Evolutionary conservation across 371 early-diverging fungal species (phyloP), one percentile per base, ranked within the genome.

Genomic region (Mortierella sp.): DNA sequence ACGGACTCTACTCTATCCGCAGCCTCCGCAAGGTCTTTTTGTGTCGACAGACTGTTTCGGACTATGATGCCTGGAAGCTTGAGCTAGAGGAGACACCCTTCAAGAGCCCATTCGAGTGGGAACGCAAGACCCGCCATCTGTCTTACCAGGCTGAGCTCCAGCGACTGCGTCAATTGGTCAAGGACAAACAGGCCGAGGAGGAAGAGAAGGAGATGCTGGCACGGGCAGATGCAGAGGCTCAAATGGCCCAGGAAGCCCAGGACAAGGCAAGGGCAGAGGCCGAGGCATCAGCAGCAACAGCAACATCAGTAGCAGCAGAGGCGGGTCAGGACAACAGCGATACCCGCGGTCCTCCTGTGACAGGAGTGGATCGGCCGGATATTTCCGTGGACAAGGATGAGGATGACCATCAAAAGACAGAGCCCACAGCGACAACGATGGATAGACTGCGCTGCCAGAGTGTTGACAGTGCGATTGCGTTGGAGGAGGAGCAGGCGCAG

Each of bases 71-170:
- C 2, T 76, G 80, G 80, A 64, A 76, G 43, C 39, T 72, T 8
- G 73, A 67, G 8, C 66, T 80, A 34, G 77, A 71, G 14, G 63
- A 37, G 9, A 55, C 47, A 2, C 37, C 40, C 16, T 37, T 64
- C 48, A 80, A 73, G 70, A 45, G 61, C 37, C 47, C 66, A 14
- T 58, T 63, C 6, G 80, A 80, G 64, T 80, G 80, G 77, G 80
- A 80, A 10, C 41, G 29, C 26, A 58, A 64, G 37, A n/a, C 45
- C 26, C 80, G 76, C n/a, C 14, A 64, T 13, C 37, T 68, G 24
- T 31, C 69, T 10, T 50, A 52, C 61, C 61, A 58, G 61, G 37
- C 34, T 19, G 61, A 58, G 14, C 37, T 58, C 22, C 19, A 58
- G 16, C 34, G 61, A 4, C 34, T 58, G 19, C 61, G 61, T 58